A percentile compares a stretch with the other conserved stretches of the same genome.
phyloP scores from a whole-genome alignment of 208 protist genomes.

The Crithidia fasciculata region DNA sequence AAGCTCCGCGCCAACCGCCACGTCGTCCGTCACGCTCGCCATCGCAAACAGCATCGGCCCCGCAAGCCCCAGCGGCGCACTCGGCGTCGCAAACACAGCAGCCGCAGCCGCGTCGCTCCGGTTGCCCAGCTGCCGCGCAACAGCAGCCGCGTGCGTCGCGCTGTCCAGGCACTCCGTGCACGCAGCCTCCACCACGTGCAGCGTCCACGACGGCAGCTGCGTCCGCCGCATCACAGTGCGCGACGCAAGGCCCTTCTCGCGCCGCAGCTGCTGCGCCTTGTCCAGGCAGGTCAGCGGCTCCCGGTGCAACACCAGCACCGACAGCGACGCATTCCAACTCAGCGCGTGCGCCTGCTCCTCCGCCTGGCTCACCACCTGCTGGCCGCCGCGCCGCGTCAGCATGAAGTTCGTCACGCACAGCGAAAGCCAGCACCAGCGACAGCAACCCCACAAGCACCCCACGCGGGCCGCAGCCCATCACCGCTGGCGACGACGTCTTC shows the following conservation, averaged over 20 bases:
- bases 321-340: neutral
- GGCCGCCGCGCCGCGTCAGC: too few relatives aligned
- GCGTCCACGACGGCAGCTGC: neutral
- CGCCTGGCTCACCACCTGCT: too few relatives aligned
- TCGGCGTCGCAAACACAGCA: constrained; percentile 10
- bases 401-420: too few relatives aligned
- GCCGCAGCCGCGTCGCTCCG: neutral
- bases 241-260: neutral
- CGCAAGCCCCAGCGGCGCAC: constrained; percentile 12
- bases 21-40: constrained; percentile 30
- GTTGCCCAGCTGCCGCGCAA: constrained; percentile 1
- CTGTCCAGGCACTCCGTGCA: constrained; percentile 10
- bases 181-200: neutral
- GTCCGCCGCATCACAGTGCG: neutral
- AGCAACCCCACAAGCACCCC: too few relatives aligned
- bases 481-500: too few relatives aligned
- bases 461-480: too few relatives aligned
- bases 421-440: too few relatives aligned
- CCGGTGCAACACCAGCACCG: neutral
- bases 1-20: constrained; percentile 14
- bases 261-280: neutral
- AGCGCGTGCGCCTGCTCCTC: neutral
- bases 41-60: constrained; percentile 27
- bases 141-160: constrained; percentile 7
- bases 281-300: neutral